Evolutionary conservation across 179 eudicot species (phyloP), one percentile per base, ranked within the genome.

Genomic region (Silene noctiflora): DNA sequence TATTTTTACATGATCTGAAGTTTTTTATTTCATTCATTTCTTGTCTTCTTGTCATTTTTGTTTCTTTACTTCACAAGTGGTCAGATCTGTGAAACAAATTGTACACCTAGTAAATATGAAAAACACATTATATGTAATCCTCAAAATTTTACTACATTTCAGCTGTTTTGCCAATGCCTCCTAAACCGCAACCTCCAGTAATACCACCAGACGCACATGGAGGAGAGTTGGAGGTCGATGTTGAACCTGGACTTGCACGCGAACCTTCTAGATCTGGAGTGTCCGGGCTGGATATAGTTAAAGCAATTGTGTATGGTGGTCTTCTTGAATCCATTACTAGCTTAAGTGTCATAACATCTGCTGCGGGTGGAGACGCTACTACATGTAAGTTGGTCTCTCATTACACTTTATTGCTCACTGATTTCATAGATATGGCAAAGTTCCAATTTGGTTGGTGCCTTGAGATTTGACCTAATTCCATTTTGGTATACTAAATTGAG

Each of bases 291-390:
- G 99, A 91, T 51, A 81, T 93, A 22, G 75, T 95, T 46, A 95
- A 88, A 81, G 88, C 95, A 79, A 84, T 86, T 33, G 90, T 94
- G 10, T 94, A 91, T 81, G 98, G 98, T 69, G 97, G 98, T 46
- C 82, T 94, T 70, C 77, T 87, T 19, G 94, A 94, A 77, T 80
- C 84, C 20, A 94, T 94, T 72, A 79, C 96, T 66, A 91, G 94
- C 79, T 82, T 94, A 17, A 83, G 98, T 63, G 84, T 94, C 19
- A 90, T 94, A 46, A 82, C 89, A 20, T 94, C 97, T 64, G 98
- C 97, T 17, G 96, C 89, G 24, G 98, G 92, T 75, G 95, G 90
- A 74, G 87, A 89, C 75, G 87, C 96, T 16, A 75, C 89, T 55
- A 93, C 99, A 81, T 79, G 99, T 95, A 85, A 86, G 84, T 81